Conservation (phyloP, 371 early-diverging fungal genomes). For the Syncephalastrum monosporum region DNA sequence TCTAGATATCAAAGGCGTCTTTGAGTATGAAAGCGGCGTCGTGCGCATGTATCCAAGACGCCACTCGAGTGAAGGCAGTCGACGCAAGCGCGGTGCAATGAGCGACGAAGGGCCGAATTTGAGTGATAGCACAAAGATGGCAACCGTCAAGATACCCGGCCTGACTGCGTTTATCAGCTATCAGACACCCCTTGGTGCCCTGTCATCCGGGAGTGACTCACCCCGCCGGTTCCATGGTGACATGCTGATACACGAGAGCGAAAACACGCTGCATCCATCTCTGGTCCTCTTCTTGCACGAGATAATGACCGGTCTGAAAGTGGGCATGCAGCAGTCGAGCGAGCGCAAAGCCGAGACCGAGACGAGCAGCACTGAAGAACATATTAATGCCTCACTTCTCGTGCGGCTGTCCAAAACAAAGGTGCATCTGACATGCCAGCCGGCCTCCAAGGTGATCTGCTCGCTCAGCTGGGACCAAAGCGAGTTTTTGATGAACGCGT, state of each 20-base stretch:
- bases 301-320: slow-evolving; percentile 60
- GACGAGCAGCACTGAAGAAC: slow-evolving; percentile 16
- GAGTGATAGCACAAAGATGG: slow-evolving; percentile 42
- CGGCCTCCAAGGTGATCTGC: slow-evolving; percentile 76
- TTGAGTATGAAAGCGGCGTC: slow-evolving; percentile 43
- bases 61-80: slow-evolving; percentile 22
- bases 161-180: slow-evolving; percentile 62
- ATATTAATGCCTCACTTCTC: slow-evolving; percentile 44
- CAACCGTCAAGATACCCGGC: slow-evolving; percentile 66
- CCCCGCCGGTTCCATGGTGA: slow-evolving; percentile 65
- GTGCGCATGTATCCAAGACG: slow-evolving; percentile 59
- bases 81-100: slow-evolving; percentile 14
- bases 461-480: slow-evolving; percentile 71
- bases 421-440: slow-evolving; percentile 76
- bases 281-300: slow-evolving; percentile 74
- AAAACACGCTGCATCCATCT: slow-evolving; percentile 77
- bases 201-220: slow-evolving; percentile 31
- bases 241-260: slow-evolving; percentile 71
- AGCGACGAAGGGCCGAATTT: slow-evolving; percentile 1
- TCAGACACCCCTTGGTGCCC: slow-evolving; percentile 62
- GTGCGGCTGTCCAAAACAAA: slow-evolving; percentile 65
- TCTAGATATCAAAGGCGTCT: slow-evolving; percentile 37
- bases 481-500: slow-evolving; percentile 62
- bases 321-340: slow-evolving; percentile 58
- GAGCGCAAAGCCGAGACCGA: slow-evolving; percentile 36